Conservation (phyloP, 805 yeast genomes). For the Wickerhamiella dianesei region DNA sequence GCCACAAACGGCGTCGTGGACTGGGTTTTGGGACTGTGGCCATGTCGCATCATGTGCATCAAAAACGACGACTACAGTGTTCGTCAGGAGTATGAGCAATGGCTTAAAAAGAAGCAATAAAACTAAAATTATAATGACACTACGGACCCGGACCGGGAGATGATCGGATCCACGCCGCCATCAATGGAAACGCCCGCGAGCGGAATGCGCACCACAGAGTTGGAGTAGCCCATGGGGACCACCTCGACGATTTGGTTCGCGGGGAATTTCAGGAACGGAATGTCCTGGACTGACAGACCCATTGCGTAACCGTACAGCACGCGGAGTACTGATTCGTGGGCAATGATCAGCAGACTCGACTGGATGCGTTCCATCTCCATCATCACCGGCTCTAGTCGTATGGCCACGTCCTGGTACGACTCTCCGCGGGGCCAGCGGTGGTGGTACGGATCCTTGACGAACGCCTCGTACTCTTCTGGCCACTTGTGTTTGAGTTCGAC, state of each 20-base stretch:
- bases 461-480: constrained; percentile 59
- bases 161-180: constrained; percentile 14
- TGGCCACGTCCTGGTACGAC: constrained; percentile 90
- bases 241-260: constrained; percentile 77
- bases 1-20: constrained; percentile 58
- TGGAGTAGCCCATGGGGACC: constrained; percentile 18
- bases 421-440: constrained; percentile 86
- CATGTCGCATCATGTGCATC: constrained; percentile 31
- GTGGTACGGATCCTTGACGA: constrained; percentile 73
- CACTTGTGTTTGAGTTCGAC: constrained; percentile 44
- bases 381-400: constrained; percentile 82
- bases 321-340: constrained; percentile 80
- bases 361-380: constrained; percentile 83
- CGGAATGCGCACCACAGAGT: constrained; percentile 17
- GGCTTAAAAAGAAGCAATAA: constrained; percentile 10
- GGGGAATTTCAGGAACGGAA: constrained; percentile 67
- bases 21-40: constrained; percentile 47
- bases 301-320: constrained; percentile 89
- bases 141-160: neutral
- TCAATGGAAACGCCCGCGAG: constrained; percentile 17
- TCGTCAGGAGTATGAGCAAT: constrained; percentile 22
- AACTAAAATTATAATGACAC: neutral
- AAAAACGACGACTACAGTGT: constrained; percentile 29
- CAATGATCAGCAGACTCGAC: constrained; percentile 74
- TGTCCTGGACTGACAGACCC: constrained; percentile 80